Evolutionary conservation across 306 rosid species (phyloP).

Genomic region (Ormosia semicastrata): DNA sequence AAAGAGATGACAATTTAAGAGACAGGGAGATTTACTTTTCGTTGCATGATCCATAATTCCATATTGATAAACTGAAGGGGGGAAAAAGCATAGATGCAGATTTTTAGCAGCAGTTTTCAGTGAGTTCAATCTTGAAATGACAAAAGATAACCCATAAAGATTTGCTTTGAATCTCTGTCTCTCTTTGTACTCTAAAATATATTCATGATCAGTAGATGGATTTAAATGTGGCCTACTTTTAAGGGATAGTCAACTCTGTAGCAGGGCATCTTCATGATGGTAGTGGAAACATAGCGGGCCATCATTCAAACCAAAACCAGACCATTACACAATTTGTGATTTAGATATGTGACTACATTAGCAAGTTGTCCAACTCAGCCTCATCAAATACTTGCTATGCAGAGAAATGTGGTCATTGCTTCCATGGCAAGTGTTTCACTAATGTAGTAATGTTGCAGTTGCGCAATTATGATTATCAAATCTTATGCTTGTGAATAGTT

Average conservation of each 20-base stretch:
- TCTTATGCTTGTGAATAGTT: neutral
- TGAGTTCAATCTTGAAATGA: slow-evolving; percentile 25
- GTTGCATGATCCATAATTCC: neutral
- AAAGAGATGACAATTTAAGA: neutral
- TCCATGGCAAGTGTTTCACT: neutral
- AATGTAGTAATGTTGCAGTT: neutral
- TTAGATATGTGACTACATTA: slow-evolving; percentile 1
- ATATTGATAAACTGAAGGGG: neutral
- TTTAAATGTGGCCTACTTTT: slow-evolving; percentile 37
- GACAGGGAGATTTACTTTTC: neutral
- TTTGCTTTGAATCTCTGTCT: slow-evolving; percentile 8
- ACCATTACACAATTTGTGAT: neutral
- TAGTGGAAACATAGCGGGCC: slow-evolving; percentile 33
- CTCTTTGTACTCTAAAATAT: slow-evolving; percentile 3
- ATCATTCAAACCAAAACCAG: slow-evolving; percentile 19
- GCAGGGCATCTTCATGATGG: slow-evolving; percentile 18
- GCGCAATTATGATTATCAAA: neutral
- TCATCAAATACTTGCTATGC: neutral
- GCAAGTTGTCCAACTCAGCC: slow-evolving; percentile 33
- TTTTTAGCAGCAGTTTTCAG: slow-evolving; percentile 17
- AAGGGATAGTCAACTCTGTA: slow-evolving; percentile 38
- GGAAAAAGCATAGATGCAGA: neutral
- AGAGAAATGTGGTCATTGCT: neutral
- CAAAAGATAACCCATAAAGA: slow-evolving; percentile 21
- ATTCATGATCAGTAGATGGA: neutral